Conservation (phyloP, 352 stramenopile genomes). For the Pythium biforme region DNA sequence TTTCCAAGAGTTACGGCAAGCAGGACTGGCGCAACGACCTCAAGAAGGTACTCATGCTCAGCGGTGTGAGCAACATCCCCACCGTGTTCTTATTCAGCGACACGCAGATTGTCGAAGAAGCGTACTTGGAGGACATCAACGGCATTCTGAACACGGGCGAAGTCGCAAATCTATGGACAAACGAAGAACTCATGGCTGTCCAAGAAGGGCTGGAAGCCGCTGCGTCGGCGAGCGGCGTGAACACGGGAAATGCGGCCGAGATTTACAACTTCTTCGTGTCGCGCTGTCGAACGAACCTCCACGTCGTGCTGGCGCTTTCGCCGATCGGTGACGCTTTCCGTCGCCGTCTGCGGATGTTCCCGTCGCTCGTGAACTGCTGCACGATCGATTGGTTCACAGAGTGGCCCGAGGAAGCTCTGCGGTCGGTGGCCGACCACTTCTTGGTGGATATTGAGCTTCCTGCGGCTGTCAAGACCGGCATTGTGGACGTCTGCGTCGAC, state of each 20-base stretch:
- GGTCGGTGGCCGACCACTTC: slow-evolving; percentile 91
- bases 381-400: slow-evolving; percentile 97
- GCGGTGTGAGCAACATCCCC: slow-evolving; percentile 75
- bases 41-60: slow-evolving; percentile 85
- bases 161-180: slow-evolving; percentile 90
- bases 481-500: slow-evolving; percentile 94
- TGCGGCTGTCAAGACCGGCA: slow-evolving; percentile 67
- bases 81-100: slow-evolving; percentile 94
- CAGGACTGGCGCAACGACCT: slow-evolving; percentile 93
- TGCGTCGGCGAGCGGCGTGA: slow-evolving; percentile 58
- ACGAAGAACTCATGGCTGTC: slow-evolving; percentile 87
- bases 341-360: slow-evolving; percentile 93
- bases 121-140: slow-evolving; percentile 93
- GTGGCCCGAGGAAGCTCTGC: slow-evolving; percentile 93
- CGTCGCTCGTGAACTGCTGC: slow-evolving; percentile 95
- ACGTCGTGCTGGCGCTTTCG: slow-evolving; percentile 92
- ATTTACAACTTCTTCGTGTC: slow-evolving; percentile 92
- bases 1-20: slow-evolving; percentile 93
- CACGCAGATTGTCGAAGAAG: slow-evolving; percentile 92
- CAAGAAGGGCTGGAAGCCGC: slow-evolving; percentile 71
- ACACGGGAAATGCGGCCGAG: slow-evolving; percentile 70
- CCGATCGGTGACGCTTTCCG: slow-evolving; percentile 94
- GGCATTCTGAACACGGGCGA: slow-evolving; percentile 92
- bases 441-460: slow-evolving; percentile 88
- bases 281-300: slow-evolving; percentile 90